Evolutionary conservation across 345 rosid genomes (phyloP).

Genomic region (Dovyalis caffra): DNA sequence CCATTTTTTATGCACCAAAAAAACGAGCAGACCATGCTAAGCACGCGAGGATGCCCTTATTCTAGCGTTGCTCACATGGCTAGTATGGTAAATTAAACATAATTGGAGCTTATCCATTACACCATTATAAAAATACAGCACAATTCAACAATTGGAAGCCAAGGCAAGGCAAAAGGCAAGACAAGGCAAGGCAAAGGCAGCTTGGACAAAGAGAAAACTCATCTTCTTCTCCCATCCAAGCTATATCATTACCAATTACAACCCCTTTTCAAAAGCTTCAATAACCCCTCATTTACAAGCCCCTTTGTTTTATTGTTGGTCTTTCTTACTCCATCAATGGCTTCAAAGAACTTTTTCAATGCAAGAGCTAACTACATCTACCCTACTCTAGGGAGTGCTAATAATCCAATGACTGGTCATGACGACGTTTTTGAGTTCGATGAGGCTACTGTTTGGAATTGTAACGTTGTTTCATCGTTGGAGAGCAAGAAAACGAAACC

Average conservation of each 20-base stretch:
- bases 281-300: not conserved
- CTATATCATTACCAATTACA: not conserved
- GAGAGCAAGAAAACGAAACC: conserved; percentile 41
- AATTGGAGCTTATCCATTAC: conserved; percentile 38
- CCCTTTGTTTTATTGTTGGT: too few species aligned
- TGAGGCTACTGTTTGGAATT: conserved; percentile 51
- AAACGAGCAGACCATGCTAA: not conserved
- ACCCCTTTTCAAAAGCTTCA: not conserved
- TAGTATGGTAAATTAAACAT: not conserved
- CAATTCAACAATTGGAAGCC: not conserved
- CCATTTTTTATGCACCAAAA: not conserved
- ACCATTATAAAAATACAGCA: conserved; percentile 22
- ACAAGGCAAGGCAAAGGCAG: too few species aligned
- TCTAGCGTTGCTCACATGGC: not conserved
- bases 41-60: not conserved
- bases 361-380: conserved; percentile 46
- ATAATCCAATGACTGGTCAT: not conserved
- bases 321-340: conserved; percentile 39
- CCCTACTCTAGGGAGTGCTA: conserved; percentile 33
- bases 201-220: conserved; percentile 2
- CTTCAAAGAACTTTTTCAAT: conserved; percentile 44
- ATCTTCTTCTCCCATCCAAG: not conserved
- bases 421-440: conserved; percentile 50
- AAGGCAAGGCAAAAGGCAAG: too few species aligned
- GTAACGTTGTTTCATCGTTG: conserved; percentile 15